Evolutionary conservation across 768 basidiomycete genomes (phyloP), one percentile per base, ranked within the genome.

Genomic region (Dioszegia hungarica): DNA sequence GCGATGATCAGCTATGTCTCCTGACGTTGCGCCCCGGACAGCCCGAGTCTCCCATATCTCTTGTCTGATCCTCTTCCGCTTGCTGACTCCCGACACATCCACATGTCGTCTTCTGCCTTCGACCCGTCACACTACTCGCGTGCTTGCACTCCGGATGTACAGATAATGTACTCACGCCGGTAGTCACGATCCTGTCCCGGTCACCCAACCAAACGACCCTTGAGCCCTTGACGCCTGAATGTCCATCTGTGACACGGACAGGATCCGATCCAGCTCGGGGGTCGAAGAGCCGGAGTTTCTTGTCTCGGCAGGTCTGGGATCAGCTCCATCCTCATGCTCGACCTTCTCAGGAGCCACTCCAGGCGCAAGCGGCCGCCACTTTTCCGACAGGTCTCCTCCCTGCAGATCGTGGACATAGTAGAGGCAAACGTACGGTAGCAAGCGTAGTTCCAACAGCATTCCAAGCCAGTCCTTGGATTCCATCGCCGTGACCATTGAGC

Each of bases 141-240:
- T n/a, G n/a, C n/a, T n/a, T n/a, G n/a, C n/a, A n/a, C n/a, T n/a
- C n/a, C n/a, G n/a, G n/a, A n/a, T n/a, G n/a, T n/a, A n/a, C n/a
- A n/a, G n/a, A 25, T 20, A 39, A 24, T 5, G 2, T 12, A 61
- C 73, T 62, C 40, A 76, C 75, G 0, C 94, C 94, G 14, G 94
- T 99, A 14, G 94, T 98, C 14, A 87, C 90, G 71, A 97, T 83
- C 61, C 84, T 84, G 74, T 92, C 91, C 46, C 82, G 77, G 54
- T 89, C 88, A 40, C 95, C 94, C 84, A 95, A 84, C 89, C 90
- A 98, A 25, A 82, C 80, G 3, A 91, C 86, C 17, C 94, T 82
- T 3, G 90, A 84, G 3, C 90, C 90, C 77, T 97, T 98, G 75
- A 98, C 86, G 10, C 95, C 95, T 20, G 84, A 84, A 73, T 98